Evolutionary conservation across 2,329 filamentous ascomycete species (phyloP).

Genomic region (Cryphonectria parasitica): DNA sequence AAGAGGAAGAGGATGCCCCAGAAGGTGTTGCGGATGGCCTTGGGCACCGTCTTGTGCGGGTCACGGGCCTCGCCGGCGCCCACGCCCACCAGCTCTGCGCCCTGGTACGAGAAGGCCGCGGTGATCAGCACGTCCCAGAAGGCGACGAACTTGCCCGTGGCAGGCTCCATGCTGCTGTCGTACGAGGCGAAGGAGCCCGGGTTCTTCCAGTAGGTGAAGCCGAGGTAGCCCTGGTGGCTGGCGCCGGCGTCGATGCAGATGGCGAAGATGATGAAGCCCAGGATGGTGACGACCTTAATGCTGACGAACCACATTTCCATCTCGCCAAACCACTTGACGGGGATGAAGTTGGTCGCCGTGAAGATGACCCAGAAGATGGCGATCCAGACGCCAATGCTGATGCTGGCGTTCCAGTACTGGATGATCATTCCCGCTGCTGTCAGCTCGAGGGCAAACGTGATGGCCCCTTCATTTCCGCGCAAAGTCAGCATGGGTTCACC

Average conservation of each 20-base stretch:
- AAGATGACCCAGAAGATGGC: conserved; percentile 30
- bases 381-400: conserved; percentile 28
- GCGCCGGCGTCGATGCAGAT: conserved; percentile 64
- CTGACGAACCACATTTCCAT: conserved; percentile 27
- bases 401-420: conserved; percentile 13
- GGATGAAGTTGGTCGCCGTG: conserved; percentile 30
- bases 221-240: conserved; percentile 25
- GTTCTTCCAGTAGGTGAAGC: conserved; percentile 44
- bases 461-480: neutral
- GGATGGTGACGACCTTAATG: conserved; percentile 26
- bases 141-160: conserved; percentile 25
- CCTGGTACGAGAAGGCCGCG: conserved; percentile 28
- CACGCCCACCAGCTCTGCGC: conserved; percentile 33
- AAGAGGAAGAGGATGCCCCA: conserved; percentile 68
- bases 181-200: conserved; percentile 26
- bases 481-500: neutral
- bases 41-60: conserved; percentile 48
- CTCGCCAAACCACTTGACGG: conserved; percentile 28
- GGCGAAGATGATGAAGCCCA: conserved; percentile 59
- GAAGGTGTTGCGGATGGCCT: conserved; percentile 62
- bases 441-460: conserved; percentile 10
- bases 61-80: conserved; percentile 55
- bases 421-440: conserved; percentile 10
- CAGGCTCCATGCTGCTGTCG: conserved; percentile 14
- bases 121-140: conserved; percentile 30